phyloP scores from a whole-genome alignment of 306 rosid species.

The Medicago arabica region DNA sequence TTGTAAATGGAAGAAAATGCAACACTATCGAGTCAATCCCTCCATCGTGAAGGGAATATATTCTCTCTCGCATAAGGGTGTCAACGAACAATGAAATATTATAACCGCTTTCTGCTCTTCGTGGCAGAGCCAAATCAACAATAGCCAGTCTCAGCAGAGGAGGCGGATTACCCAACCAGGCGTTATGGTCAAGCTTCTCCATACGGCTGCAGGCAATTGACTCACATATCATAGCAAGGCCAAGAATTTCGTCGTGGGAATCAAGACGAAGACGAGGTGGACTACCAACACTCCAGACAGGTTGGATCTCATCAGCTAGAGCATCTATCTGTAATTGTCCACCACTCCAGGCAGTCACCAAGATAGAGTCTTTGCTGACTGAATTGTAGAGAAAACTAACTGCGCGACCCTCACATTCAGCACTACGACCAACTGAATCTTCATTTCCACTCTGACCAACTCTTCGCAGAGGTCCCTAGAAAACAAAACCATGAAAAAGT shows the following conservation, averaged over 20 bases:
- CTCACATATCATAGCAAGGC: conserved; percentile 98
- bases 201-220: conserved; percentile 46
- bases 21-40: conserved; percentile 92
- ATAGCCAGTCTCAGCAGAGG: conserved; percentile 86
- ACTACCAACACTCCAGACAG: conserved; percentile 78
- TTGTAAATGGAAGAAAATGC: conserved; percentile 97
- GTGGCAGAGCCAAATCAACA: conserved; percentile 90
- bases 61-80: conserved; percentile 86
- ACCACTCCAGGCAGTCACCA: conserved; percentile 96
- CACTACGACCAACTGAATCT: conserved; percentile 62
- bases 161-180: conserved; percentile 86
- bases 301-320: conserved; percentile 95
- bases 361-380: conserved; percentile 82
- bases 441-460: conserved; percentile 67
- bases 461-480: conserved; percentile 84
- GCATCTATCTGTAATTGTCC: conserved; percentile 96
- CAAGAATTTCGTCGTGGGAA: conserved; percentile 67
- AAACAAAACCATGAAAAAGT: conserved; percentile 37
- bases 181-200: conserved; percentile 67
- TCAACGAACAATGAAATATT: conserved; percentile 68
- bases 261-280: conserved; percentile 87
- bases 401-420: conserved; percentile 88
- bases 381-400: conserved; percentile 76
- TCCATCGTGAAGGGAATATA: conserved; percentile 83
- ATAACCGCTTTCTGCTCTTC: conserved; percentile 60